Conservation (phyloP, 192 early-diverging fungal species). For the Physocladia obscura region DNA sequence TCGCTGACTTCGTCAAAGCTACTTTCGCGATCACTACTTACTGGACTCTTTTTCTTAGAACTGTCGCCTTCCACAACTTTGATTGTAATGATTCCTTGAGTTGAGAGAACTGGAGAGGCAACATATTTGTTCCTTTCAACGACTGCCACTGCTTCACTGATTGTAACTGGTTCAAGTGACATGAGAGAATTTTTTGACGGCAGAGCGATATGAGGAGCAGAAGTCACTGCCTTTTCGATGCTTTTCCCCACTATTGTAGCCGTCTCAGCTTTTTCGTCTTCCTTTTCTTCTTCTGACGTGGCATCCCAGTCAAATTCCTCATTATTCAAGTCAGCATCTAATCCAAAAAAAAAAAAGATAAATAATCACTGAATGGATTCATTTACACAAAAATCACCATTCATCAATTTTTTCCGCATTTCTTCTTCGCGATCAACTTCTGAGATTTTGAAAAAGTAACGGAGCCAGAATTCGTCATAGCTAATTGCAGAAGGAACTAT, state of each 20-base stretch:
- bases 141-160: neutral
- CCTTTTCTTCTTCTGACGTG: constrained; percentile 27
- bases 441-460: constrained; percentile 42
- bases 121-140: neutral
- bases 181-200: neutral
- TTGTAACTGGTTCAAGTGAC: neutral
- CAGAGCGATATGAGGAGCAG: neutral
- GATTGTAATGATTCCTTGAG: too few relatives aligned
- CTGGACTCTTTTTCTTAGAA: neutral
- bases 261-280: constrained; percentile 3
- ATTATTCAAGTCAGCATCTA: constrained; percentile 21
- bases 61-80: neutral
- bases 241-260: neutral
- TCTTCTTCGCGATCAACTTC: constrained; percentile 47
- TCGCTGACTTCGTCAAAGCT: constrained; percentile 20
- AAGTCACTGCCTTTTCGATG: neutral
- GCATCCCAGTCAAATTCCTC: constrained; percentile 29
- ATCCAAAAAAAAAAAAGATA: neutral
- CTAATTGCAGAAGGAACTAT: constrained; percentile 36
- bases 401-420: constrained; percentile 33
- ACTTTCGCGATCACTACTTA: neutral
- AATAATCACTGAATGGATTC: neutral
- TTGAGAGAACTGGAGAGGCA: too few relatives aligned
- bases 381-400: constrained; percentile 12
- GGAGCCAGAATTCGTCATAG: constrained; percentile 42